Evolutionary conservation across 2,329 filamentous ascomycete species (phyloP).

Genomic region (Lojkania enalia): DNA sequence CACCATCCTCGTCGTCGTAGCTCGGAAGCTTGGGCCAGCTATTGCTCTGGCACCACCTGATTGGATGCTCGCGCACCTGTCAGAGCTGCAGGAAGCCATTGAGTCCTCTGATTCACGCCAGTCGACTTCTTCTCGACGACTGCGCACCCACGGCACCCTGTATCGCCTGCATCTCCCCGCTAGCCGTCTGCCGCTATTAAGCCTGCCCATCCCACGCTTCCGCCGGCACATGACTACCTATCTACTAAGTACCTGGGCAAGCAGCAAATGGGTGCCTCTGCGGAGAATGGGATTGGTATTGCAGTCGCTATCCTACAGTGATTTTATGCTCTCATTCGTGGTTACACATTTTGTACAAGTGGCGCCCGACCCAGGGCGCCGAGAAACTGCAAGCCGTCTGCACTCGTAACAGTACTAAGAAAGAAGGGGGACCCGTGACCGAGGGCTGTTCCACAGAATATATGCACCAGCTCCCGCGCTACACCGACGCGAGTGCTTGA

Average conservation of each 20-base stretch:
- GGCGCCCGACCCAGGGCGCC: constrained; percentile 1
- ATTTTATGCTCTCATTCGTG: constrained; percentile 5
- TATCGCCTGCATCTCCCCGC: not conserved
- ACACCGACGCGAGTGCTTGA: not conserved
- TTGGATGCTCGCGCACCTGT: constrained; percentile 2
- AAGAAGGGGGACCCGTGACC: not conserved
- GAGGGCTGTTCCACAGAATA: not conserved
- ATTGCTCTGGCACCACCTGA: constrained; percentile 1
- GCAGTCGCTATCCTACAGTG: constrained; percentile 11
- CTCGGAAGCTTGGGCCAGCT: constrained; percentile 1
- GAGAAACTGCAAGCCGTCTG: constrained; percentile 10
- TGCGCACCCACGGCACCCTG: too few species aligned
- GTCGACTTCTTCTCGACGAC: not conserved
- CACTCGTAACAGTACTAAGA: constrained; percentile 3
- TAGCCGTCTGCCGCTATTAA: not conserved
- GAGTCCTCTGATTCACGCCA: not conserved
- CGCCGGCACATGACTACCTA: constrained; percentile 4
- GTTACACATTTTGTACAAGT: constrained; percentile 32
- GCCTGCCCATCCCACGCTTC: not conserved
- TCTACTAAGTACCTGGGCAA: too few species aligned
- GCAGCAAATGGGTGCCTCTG: constrained; percentile 1
- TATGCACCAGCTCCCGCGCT: not conserved
- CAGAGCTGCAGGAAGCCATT: not conserved
- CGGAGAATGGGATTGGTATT: constrained; percentile 17
- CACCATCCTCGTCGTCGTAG: constrained; percentile 2